Conservation (phyloP, 2,329 filamentous ascomycete species). For the Talaromyces piceae region DNA sequence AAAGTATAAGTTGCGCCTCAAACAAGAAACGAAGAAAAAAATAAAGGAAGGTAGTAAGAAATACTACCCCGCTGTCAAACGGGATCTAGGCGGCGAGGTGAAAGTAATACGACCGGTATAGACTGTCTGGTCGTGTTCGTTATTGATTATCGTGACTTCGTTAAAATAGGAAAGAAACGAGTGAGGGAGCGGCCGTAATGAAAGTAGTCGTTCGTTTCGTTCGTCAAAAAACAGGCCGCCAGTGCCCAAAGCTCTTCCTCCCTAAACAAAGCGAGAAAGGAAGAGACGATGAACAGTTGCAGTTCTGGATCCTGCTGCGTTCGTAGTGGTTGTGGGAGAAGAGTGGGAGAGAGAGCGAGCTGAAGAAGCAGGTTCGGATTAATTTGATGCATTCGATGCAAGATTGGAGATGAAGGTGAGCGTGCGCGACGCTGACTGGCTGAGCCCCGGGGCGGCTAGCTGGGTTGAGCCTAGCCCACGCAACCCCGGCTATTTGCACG, state of each 20-base stretch:
- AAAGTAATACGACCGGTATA: background rate
- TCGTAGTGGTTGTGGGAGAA: background rate
- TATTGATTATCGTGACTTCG: background rate
- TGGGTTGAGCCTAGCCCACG: background rate
- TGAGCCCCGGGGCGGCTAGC: background rate
- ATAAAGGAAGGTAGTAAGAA: background rate
- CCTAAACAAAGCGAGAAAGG: too few relatives aligned
- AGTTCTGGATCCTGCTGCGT: background rate
- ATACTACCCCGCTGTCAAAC: background rate
- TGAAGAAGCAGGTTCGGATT: background rate
- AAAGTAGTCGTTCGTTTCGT: background rate
- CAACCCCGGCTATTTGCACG: background rate
- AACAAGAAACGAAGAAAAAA: background rate
- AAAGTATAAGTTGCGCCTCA: too few relatives aligned
- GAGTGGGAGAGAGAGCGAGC: background rate
- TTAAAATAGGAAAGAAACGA: background rate
- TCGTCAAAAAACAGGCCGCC: background rate
- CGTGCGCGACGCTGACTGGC: background rate
- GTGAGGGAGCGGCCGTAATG: constrained; percentile 1
- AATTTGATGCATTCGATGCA: background rate
- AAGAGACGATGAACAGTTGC: background rate
- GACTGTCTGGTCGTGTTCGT: background rate
- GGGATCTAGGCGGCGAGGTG: background rate
- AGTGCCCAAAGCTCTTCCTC: background rate
- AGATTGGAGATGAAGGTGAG: background rate